These are phyloP conservation scores for Aquilaria yunnanensis DNA, from an alignment of 345 rosid species.

Conservation along the genomic window DNA sequence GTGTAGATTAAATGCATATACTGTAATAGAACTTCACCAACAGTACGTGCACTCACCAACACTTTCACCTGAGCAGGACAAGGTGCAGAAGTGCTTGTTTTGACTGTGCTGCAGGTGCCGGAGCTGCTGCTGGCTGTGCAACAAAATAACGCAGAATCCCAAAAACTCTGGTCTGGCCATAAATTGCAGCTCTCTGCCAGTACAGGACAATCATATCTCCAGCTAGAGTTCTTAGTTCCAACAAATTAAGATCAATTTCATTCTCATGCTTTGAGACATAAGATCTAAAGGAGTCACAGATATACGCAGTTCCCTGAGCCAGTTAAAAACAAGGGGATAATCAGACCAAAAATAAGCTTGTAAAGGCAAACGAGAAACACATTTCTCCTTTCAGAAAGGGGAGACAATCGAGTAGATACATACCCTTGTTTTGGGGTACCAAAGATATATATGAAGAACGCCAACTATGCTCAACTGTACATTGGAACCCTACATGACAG, in stretches of 20 bases:
- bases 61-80: too few relatives aligned
- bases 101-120: constrained; percentile 3
- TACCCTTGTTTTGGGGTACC: constrained; percentile 68
- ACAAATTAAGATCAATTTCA: constrained; percentile 56
- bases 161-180: constrained; percentile 42
- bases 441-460: constrained; percentile 47
- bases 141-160: constrained; percentile 46
- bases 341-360: not conserved
- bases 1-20: too few relatives aligned
- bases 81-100: not conserved
- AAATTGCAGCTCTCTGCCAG: constrained; percentile 51
- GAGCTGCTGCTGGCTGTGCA: constrained; percentile 33
- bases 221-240: constrained; percentile 49
- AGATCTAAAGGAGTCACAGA: constrained; percentile 59
- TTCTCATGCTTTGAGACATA: constrained; percentile 53
- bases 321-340: not conserved
- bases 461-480: constrained; percentile 68
- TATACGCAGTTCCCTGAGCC: constrained; percentile 56
- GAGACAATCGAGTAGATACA: not conserved
- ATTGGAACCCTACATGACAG: constrained; percentile 49
- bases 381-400: not conserved
- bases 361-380: not conserved
- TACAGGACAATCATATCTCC: constrained; percentile 44
- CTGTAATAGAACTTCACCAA: too few relatives aligned
- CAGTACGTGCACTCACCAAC: too few relatives aligned